Conservation (phyloP, 2,329 filamentous ascomycete species). For the Teratosphaeria destructans region DNA sequence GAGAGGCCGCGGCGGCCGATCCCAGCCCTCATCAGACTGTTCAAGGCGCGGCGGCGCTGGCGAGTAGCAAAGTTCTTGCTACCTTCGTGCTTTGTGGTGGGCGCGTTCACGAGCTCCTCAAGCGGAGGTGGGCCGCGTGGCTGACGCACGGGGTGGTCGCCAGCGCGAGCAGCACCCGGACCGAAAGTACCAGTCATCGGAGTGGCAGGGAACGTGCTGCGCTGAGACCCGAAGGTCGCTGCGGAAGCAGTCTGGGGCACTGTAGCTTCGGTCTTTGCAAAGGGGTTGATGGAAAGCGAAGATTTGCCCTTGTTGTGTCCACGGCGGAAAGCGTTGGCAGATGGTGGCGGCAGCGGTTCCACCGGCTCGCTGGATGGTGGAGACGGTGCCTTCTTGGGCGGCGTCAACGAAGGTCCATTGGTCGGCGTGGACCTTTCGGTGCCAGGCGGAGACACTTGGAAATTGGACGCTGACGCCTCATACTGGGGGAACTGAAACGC, state of each 20-base stretch:
- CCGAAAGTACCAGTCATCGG: slow-evolving; percentile 79
- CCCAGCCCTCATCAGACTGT: slow-evolving; percentile 83
- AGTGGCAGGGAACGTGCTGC: slow-evolving; percentile 56
- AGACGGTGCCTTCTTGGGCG: slow-evolving; percentile 53
- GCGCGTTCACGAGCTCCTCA: slow-evolving; percentile 81
- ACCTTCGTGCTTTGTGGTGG: slow-evolving; percentile 85
- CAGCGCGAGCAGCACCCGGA: slow-evolving; percentile 82
- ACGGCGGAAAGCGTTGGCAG: slow-evolving; percentile 83
- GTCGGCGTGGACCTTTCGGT: slow-evolving; percentile 39
- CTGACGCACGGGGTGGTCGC: slow-evolving; percentile 88
- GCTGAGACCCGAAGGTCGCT: slow-evolving; percentile 36
- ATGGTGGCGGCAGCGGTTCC: slow-evolving; percentile 71
- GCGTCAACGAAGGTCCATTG: slow-evolving; percentile 52
- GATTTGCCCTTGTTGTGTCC: slow-evolving; percentile 87
- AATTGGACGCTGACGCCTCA: slow-evolving; percentile 41
- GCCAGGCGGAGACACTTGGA: slow-evolving; percentile 71
- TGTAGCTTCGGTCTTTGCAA: slow-evolving; percentile 47
- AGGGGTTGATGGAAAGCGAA: slow-evolving; percentile 54
- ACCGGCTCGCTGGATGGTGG: slow-evolving; percentile 48
- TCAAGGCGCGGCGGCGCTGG: slow-evolving; percentile 81
- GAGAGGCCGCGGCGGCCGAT: slow-evolving; percentile 67
- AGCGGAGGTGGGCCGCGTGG: slow-evolving; percentile 84
- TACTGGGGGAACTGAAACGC: slow-evolving; percentile 13
- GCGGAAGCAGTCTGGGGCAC: slow-evolving; percentile 59
- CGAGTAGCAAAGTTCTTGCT: slow-evolving; percentile 95